Base-by-base conservation (phyloP, 495 filamentous ascomycete species). In the Rhypophila decipiens region DNA sequence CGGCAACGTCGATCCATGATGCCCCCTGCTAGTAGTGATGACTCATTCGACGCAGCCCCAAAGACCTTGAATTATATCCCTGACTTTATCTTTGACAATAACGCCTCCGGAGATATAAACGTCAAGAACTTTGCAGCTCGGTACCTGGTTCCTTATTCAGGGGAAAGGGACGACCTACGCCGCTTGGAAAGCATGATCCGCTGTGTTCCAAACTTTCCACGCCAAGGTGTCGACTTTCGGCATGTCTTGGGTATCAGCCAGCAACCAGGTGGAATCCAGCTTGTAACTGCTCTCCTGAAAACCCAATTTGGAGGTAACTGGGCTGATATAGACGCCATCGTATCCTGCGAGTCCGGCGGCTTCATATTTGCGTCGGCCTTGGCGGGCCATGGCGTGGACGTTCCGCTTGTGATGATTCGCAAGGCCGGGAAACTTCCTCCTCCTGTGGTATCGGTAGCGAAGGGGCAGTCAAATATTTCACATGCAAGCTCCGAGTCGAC, bases 221-320 rank as follows among this genome's bases (percentile, higher is more conserved):
- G 67, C 40, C 65, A 50, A 17, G 70, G 66, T 46, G 67, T 81
- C 54, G 59, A 74, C 23, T 83, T 83, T 64, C 74, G 68, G 45
- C 77, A 84, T 52, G 73, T 83, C 13, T 78, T 83, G 58, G 60
- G 61, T 55, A 80, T 85, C 58, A 55, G 69, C 46, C 74, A 82
- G 59, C 69, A 73, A 50, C 73, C 64, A 1, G 69, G 67, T 50
- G 79, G 80, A 20, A 59, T 85, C 31, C 43, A 49, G 17, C 59
- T 83, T 33, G 82, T 76, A 68, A 74, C 70, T 35, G 73, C 70
- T 57, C 64, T 83, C 38, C 60, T 83, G 34, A 52, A 69, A 61
- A 45, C 47, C 17, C 69, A 71, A 45, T 78, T 80, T 56, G 56
- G 50, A 4, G 69, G 72, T 48, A 59, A 73, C 55, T 82, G 77